A percentile compares a stretch with the other conserved stretches of the same genome.
Evolutionary conservation across 495 filamentous ascomycete genomes (phyloP).

Genomic region (Pyrenula aspistea): DNA sequence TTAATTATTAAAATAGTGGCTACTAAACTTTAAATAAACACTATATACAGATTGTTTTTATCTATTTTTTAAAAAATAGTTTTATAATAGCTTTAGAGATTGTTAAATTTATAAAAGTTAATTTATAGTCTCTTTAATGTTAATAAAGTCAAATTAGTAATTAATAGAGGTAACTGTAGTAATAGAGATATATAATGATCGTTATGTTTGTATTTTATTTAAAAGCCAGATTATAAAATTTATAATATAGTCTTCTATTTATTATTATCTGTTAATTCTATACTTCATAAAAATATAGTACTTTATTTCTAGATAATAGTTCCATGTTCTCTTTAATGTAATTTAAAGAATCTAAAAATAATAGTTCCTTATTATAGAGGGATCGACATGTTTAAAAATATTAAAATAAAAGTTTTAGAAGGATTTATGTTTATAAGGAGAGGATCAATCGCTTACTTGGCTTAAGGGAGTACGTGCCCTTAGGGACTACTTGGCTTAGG

Average conservation of each 20-base stretch:
- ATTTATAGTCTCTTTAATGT: background rate
- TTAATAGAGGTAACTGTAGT: background rate
- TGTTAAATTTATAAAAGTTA: background rate
- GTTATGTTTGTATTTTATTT: background rate
- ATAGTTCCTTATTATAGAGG: background rate
- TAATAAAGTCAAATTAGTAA: background rate
- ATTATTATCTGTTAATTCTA: background rate
- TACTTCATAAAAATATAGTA: background rate
- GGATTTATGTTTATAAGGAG: background rate
- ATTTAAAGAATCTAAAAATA: background rate
- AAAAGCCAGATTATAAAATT: background rate
- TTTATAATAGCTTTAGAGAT: background rate
- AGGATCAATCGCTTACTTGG: background rate
- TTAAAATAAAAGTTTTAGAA: background rate
- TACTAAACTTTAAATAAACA: background rate
- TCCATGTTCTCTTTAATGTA: background rate
- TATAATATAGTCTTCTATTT: background rate
- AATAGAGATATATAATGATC: background rate
- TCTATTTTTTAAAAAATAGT: background rate
- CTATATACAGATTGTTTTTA: background rate
- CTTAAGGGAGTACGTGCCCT: background rate
- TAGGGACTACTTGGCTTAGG: background rate
- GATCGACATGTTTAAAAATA: background rate
- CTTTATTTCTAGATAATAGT: background rate
- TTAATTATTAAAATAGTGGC: background rate